Evolutionary conservation across 805 yeast genomes (phyloP).

Genomic region (Metschnikowia henanensis): DNA sequence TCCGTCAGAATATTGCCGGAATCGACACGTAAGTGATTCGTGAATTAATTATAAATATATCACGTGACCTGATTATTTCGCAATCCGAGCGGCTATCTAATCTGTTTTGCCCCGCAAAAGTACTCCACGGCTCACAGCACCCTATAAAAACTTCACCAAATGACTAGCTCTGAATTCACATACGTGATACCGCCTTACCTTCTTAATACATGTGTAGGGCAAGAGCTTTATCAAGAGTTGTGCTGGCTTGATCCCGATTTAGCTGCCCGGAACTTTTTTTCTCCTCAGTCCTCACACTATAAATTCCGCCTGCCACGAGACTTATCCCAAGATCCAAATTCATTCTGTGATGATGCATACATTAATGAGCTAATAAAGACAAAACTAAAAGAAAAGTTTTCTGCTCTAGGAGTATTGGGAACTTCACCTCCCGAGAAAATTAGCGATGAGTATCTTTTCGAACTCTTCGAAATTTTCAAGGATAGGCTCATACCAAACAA

Average conservation of each 20-base stretch:
- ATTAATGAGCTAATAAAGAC: conserved; percentile 33
- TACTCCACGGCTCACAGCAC: background rate
- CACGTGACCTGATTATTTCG: conserved; percentile 1
- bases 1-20: too few species aligned
- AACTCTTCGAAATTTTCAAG: conserved; percentile 33
- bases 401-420: conserved; percentile 38
- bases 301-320: conserved; percentile 20
- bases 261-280: conserved; percentile 27
- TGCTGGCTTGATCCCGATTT: conserved; percentile 24
- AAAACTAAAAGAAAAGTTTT: conserved; percentile 35
- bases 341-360: conserved; percentile 31
- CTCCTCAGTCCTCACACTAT: conserved; percentile 26
- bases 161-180: conserved; percentile 19
- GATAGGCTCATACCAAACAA: conserved; percentile 20
- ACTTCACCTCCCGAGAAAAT: conserved; percentile 28
- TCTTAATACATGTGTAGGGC: conserved; percentile 38
- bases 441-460: conserved; percentile 30
- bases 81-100: conserved; percentile 4
- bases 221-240: conserved; percentile 28
- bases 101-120: conserved; percentile 11
- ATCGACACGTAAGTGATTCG: too few species aligned
- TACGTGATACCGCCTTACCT: conserved; percentile 45
- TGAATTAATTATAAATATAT: background rate
- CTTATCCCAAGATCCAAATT: conserved; percentile 10
- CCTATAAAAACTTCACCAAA: background rate